phyloP scores from a whole-genome alignment of 2,329 filamentous ascomycete species.

The Plectosphaerella sp. region DNA sequence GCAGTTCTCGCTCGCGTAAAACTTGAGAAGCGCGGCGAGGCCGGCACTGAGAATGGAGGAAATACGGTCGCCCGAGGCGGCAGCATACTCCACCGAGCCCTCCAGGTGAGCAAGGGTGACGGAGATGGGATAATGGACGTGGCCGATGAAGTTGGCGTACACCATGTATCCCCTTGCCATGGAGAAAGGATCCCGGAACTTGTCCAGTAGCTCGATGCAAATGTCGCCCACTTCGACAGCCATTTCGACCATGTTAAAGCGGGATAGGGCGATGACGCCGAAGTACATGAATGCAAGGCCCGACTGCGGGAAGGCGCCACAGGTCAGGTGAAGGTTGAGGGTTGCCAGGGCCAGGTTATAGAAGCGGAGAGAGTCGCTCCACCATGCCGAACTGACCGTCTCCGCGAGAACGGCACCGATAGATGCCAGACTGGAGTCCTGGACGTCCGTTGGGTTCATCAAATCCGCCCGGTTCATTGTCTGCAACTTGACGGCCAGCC shows the following conservation, averaged over 20 bases:
- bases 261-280: slow-evolving; percentile 60
- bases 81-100: slow-evolving; percentile 60
- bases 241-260: slow-evolving; percentile 67
- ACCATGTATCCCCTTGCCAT: slow-evolving; percentile 65
- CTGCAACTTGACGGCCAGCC: slow-evolving; percentile 55
- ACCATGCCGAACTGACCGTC: slow-evolving; percentile 66
- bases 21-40: slow-evolving; percentile 59
- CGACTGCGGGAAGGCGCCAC: slow-evolving; percentile 65
- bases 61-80: slow-evolving; percentile 65
- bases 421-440: slow-evolving; percentile 53
- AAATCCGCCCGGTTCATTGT: slow-evolving; percentile 47
- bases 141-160: slow-evolving; percentile 65
- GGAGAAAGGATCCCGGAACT: slow-evolving; percentile 59
- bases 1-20: slow-evolving; percentile 67
- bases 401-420: slow-evolving; percentile 68
- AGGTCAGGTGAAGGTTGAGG: slow-evolving; percentile 59
- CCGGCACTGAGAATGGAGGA: slow-evolving; percentile 70
- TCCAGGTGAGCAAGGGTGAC: slow-evolving; percentile 58
- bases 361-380: slow-evolving; percentile 68
- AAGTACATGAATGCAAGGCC: slow-evolving; percentile 65
- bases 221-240: slow-evolving; percentile 61
- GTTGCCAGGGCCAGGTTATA: slow-evolving; percentile 67
- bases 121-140: slow-evolving; percentile 60
- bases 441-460: slow-evolving; percentile 34
- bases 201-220: slow-evolving; percentile 60